Conservation (phyloP, 2,329 filamentous ascomycete species). For the Fusarium globosum region DNA sequence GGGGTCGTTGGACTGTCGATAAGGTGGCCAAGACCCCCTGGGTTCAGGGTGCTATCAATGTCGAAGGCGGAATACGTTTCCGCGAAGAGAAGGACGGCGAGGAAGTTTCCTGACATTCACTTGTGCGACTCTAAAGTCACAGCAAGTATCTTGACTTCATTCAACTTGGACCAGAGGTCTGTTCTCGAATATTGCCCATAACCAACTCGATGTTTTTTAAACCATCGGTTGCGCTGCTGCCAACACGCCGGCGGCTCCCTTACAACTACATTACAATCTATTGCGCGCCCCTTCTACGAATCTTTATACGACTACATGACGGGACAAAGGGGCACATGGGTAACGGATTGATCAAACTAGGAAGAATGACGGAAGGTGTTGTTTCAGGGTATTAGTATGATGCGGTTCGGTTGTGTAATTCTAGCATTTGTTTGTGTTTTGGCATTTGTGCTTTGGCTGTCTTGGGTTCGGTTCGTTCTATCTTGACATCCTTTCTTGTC, state of each 20-base stretch:
- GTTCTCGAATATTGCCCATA: neutral
- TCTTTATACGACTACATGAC: slow-evolving; percentile 34
- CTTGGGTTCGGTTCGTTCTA: neutral
- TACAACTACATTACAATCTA: slow-evolving; percentile 20
- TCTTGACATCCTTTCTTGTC: slow-evolving; percentile 7
- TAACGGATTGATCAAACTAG: slow-evolving; percentile 25
- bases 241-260: neutral
- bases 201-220: slow-evolving; percentile 5
- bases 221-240: neutral
- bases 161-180: neutral
- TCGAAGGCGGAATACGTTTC: slow-evolving; percentile 71
- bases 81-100: slow-evolving; percentile 69
- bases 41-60: slow-evolving; percentile 78
- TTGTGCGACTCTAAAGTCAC: neutral
- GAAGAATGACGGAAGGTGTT: slow-evolving; percentile 32
- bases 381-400: slow-evolving; percentile 26
- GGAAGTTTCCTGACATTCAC: slow-evolving; percentile 55
- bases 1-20: slow-evolving; percentile 79
- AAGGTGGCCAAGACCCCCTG: slow-evolving; percentile 79
- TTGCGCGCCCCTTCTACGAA: slow-evolving; percentile 12
- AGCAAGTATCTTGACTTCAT: neutral
- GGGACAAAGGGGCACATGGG: slow-evolving; percentile 19
- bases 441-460: neutral
- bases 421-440: slow-evolving; percentile 24
- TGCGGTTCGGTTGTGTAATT: slow-evolving; percentile 31